Base-by-base conservation (phyloP, 106 monocot genomes). In the Platanthera zijinensis region DNA sequence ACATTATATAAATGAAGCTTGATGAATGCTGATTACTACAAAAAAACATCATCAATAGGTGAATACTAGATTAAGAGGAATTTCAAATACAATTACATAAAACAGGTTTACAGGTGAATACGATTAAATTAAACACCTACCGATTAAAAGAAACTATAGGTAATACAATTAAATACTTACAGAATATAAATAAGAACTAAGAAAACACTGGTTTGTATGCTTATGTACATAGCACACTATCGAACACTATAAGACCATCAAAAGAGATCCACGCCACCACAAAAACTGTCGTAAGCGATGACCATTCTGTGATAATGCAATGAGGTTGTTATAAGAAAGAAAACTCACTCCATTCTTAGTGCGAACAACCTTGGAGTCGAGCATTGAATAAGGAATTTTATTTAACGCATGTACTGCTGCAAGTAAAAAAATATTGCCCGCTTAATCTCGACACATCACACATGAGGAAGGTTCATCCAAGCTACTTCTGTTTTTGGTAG, bases 221-320 rank as follows among this genome's bases (percentile, higher is more conserved):
- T 70, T 71, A 68, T 48, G 50, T 57, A 75, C 46, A 17, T 8
- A 8, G 32, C 89, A 99, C 97, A 91, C 94, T 94, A 84, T 99
- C 97, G 77, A 99, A 99, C 18, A 99, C 88, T 71, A 99, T 32
- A 79, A 99, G 88, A 64, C 97, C 94, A 81, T 94, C 97, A 87
- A 83, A 99, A 30, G 87, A 64, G 91, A 76, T 10, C 94, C 97
- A 81, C 87, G 94, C 97, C 97, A 99, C 74, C 94, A 91, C 76
- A 92, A 21, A 73, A 99, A 72, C 76, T 99, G 97, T 85, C 90
- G 94, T 75, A 99, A 85, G 46, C 97, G 91, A 74, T 92, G 90
- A 76, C n/a, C n/a, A n/a, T n/a, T n/a, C n/a, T n/a, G n/a, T 67
- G 97, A 94, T 82, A 94, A 99, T 59, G 97, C 97, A 82, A 99